These are phyloP conservation scores for Pseudonectria buxi DNA, from an alignment of 2,329 filamentous ascomycete genomes.

Conservation along the genomic window DNA sequence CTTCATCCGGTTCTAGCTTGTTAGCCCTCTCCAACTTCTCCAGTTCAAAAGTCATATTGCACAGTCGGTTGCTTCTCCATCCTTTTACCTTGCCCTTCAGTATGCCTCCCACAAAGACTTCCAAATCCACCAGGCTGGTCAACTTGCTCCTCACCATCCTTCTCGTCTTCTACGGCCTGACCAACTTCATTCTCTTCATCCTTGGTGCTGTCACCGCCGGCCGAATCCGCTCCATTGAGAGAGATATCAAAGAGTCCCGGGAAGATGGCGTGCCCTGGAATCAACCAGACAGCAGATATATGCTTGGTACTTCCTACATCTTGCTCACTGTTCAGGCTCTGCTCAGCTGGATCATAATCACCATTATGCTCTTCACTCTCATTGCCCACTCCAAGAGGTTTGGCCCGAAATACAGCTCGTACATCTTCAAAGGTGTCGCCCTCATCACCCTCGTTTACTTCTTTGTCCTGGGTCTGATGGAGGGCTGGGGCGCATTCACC, in stretches of 20 bases:
- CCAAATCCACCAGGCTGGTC: neutral
- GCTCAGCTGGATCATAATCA: conserved; percentile 7
- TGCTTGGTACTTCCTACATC: conserved; percentile 9
- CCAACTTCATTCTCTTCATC: conserved; percentile 16
- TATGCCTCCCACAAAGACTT: no score
- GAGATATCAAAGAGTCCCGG: no score
- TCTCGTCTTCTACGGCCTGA: conserved; percentile 13
- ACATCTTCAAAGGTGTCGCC: conserved; percentile 19
- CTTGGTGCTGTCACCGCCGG: conserved; percentile 9
- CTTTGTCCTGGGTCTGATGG: conserved; percentile 1
- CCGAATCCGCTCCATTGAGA: no score
- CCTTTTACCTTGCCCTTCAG: no score
- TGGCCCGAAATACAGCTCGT: conserved; percentile 8
- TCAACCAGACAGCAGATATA: conserved; percentile 1
- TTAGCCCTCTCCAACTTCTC: no score
- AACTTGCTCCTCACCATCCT: conserved; percentile 9
- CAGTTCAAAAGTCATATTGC: no score
- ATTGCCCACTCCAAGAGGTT: conserved; percentile 2
- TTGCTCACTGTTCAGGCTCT: conserved; percentile 12
- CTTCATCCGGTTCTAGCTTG: no score
- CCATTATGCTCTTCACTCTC: conserved; percentile 9
- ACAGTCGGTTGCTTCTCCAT: no score
- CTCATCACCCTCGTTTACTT: conserved; percentile 15
- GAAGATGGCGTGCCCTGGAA: no score
- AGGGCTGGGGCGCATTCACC: neutral